These are phyloP conservation scores for Pseudonitzschia multiseries DNA, from an alignment of 108 stramenopile species.

Conservation along the genomic window DNA sequence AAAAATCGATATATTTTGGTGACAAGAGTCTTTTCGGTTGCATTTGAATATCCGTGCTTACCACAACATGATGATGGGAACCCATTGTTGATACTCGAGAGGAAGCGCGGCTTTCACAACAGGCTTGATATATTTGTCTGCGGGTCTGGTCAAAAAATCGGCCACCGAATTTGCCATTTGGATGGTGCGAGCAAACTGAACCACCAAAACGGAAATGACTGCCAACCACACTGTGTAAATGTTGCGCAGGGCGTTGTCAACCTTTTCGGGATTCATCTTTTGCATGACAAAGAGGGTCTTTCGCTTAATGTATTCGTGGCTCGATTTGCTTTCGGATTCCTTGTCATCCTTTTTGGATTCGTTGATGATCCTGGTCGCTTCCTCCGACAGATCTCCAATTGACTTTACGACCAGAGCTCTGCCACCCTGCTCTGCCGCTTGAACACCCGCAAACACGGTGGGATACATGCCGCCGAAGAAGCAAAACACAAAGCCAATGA, in stretches of 20 bases:
- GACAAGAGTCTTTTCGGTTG: too few relatives aligned
- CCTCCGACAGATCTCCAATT: slow-evolving; percentile 58
- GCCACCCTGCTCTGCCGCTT: slow-evolving; percentile 89
- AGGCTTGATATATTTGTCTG: slow-evolving; percentile 71
- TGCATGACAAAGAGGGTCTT: slow-evolving; percentile 83
- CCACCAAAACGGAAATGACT: slow-evolving; percentile 88
- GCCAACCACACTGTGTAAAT: slow-evolving; percentile 85
- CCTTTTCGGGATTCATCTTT: slow-evolving; percentile 88
- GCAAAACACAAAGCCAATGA: slow-evolving; percentile 83
- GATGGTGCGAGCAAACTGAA: slow-evolving; percentile 87
- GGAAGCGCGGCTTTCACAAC: slow-evolving; percentile 60
- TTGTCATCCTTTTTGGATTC: slow-evolving; percentile 90
- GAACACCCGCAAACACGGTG: slow-evolving; percentile 86
- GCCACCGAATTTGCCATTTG: slow-evolving; percentile 84
- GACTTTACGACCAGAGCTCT: slow-evolving; percentile 60
- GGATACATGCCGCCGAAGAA: slow-evolving; percentile 96
- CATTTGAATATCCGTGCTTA: slow-evolving; percentile 17
- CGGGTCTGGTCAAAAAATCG: slow-evolving; percentile 68
- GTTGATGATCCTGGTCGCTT: slow-evolving; percentile 68
- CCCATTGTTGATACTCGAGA: slow-evolving; percentile 84
- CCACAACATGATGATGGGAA: slow-evolving; percentile 67
- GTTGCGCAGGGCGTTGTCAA: slow-evolving; percentile 59
- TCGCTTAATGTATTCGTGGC: slow-evolving; percentile 65
- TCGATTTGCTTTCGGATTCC: slow-evolving; percentile 42
- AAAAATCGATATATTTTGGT: neutral